Percentiles rank a stretch among this genome's conserved stretches.
phyloP scores from a whole-genome alignment of 345 rosid genomes.

The Eutrema yunnanense region DNA sequence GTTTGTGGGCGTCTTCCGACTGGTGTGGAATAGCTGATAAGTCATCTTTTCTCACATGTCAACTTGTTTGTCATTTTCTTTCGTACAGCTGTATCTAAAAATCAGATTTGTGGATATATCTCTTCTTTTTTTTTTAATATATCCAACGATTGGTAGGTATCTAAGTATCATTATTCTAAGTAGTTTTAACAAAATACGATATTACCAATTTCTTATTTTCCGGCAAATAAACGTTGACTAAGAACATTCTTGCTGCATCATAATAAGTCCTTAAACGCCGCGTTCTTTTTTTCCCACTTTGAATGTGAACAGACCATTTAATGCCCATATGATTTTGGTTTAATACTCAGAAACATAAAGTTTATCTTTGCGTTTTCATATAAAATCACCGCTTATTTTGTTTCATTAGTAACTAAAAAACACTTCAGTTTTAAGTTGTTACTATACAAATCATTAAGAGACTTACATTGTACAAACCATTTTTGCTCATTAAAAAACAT shows the following conservation, averaged over 20 bases:
- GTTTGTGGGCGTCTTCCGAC: no score
- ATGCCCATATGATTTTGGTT: background rate
- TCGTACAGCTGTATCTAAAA: background rate
- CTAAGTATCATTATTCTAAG: background rate
- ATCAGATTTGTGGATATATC: background rate
- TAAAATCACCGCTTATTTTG: no score
- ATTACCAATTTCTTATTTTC: background rate
- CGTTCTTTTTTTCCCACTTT: background rate
- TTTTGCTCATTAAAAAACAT: no score
- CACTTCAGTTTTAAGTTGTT: no score
- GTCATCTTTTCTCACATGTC: no score
- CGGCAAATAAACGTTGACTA: conserved; percentile 1
- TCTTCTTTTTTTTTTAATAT: background rate
- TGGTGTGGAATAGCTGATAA: no score
- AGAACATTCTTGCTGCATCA: background rate
- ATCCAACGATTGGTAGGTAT: background rate
- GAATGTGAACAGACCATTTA: background rate
- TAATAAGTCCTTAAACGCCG: background rate
- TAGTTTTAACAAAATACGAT: background rate
- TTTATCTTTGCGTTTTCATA: no score
- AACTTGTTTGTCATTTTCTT: background rate
- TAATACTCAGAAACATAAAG: no score
- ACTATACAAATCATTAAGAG: no score
- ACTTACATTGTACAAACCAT: no score
- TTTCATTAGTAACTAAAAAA: no score